Evolutionary conservation across 2,329 filamentous ascomycete genomes (phyloP).

Genomic region (Ophiosphaerella herpotricha): DNA sequence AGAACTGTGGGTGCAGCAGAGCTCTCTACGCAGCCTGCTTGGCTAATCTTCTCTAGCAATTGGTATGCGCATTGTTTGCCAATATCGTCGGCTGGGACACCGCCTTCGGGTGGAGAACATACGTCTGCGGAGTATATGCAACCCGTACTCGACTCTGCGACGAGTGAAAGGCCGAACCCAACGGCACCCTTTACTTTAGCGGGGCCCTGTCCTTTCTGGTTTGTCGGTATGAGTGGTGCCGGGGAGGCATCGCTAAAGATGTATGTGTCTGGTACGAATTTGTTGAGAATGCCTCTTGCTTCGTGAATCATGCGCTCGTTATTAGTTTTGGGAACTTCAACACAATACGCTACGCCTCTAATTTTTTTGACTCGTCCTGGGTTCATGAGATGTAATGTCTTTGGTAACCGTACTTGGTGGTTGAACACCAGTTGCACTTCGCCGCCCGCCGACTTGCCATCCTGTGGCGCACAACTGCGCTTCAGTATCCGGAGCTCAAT

Average conservation of each 20-base stretch:
- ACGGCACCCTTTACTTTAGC: constrained; percentile 70
- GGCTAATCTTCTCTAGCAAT: constrained; percentile 78
- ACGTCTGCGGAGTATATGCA: constrained; percentile 89
- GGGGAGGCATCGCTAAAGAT: constrained; percentile 73
- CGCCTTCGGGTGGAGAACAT: constrained; percentile 73
- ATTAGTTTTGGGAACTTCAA: constrained; percentile 88
- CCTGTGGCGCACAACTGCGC: constrained; percentile 70
- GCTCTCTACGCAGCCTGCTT: constrained; percentile 79
- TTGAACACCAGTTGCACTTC: constrained; percentile 93
- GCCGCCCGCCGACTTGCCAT: constrained; percentile 80
- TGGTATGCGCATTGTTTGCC: constrained; percentile 88
- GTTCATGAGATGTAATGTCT: constrained; percentile 86
- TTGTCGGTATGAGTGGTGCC: constrained; percentile 66
- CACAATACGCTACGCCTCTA: constrained; percentile 90
- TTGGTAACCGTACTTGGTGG: constrained; percentile 89
- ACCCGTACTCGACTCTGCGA: constrained; percentile 89
- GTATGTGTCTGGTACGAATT: constrained; percentile 83
- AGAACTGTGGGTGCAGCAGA: constrained; percentile 76
- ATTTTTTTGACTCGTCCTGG: constrained; percentile 86
- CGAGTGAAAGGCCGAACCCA: constrained; percentile 86
- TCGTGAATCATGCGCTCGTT: constrained; percentile 95
- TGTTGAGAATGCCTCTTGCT: constrained; percentile 83
- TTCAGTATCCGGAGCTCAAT: constrained; percentile 84
- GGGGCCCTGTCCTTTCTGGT: constrained; percentile 67
- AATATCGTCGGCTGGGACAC: constrained; percentile 85